Base-by-base conservation (phyloP, 208 protist genomes). In the Acanthamoeba rhysodes region DNA sequence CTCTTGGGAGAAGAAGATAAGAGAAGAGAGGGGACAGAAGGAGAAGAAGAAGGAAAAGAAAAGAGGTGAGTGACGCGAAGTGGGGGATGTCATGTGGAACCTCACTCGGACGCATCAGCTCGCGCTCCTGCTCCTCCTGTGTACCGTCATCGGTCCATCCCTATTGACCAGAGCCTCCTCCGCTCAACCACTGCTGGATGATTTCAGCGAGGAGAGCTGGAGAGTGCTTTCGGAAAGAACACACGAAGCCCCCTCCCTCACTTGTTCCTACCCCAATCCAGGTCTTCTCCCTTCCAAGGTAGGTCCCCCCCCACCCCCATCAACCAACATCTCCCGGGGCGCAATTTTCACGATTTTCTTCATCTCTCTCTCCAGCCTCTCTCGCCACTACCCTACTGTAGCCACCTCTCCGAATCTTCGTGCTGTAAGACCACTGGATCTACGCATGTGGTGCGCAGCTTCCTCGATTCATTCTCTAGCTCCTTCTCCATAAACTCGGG, bases 51-150 rank as follows among this genome's bases (percentile, higher is more conserved):
- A 66, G 50, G 50, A 45, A 37, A 88, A 18, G 50, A 88, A 66
- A 27, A 64, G 41, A n/a, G 45, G 16, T 3, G 34, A 85, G 45
- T 14, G 34, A 88, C 50, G 48, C 5, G 41, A 32, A 45, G 45
- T 84, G 37, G 74, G 80, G 80, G 50, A 88, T 88, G 80, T 64
- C 80, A 88, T 88, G 80, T 66, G 80, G 80, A 88, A 88, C 80
- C 80, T 64, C 53, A 57, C 50, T 57, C 41, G 45, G 80, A 45
- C 53, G 24, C 80, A 88, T 6, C 53, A 45, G 53, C 53, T 57
- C 80, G 50, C 22, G 16, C 78, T 88, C 16, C 29, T 88, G 50
- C 50, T 88, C 12, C 80, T 88, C 20, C 29, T 88, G 12, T 88
- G 20, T 50, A 27, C 20, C 24, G 78, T 50, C 80, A 45, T 88